Conservation (phyloP, 2,329 filamentous ascomycete genomes). For the Colletotrichum sp. region DNA sequence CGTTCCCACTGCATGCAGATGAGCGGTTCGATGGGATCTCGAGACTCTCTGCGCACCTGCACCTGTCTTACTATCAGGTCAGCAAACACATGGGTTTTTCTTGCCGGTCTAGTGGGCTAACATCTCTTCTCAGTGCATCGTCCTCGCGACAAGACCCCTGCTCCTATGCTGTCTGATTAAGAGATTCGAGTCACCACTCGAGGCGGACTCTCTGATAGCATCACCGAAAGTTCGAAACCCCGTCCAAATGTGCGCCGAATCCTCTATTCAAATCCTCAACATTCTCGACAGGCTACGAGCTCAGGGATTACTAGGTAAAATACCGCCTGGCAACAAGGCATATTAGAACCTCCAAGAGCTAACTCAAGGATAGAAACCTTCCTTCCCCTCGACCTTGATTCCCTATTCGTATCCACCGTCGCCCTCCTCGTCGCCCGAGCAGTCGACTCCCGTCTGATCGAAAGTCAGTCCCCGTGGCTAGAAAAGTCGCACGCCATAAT, state of each 20-base stretch:
- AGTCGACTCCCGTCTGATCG: conserved; percentile 38
- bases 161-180: conserved; percentile 36
- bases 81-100: background rate
- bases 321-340: background rate
- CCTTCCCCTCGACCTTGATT: conserved; percentile 50
- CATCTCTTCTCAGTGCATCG: conserved; percentile 28
- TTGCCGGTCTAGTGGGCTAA: background rate
- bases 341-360: background rate
- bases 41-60: conserved; percentile 34
- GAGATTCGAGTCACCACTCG: conserved; percentile 28
- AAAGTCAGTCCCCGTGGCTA: conserved; percentile 40
- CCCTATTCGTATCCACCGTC: conserved; percentile 46
- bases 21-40: conserved; percentile 36
- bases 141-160: conserved; percentile 34
- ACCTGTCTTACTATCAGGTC: conserved; percentile 38
- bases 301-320: conserved; percentile 51
- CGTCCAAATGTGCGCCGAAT: conserved; percentile 38
- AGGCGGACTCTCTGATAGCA: conserved; percentile 39
- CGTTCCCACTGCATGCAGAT: conserved; percentile 32
- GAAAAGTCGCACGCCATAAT: conserved; percentile 47
- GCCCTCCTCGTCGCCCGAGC: conserved; percentile 42
- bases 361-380: conserved; percentile 39
- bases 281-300: conserved; percentile 48
- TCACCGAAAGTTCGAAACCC: conserved; percentile 35
- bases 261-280: conserved; percentile 34